Evolutionary conservation across 75 land plant species (phyloP).

Genomic region (Adiantum capillusveneris): DNA sequence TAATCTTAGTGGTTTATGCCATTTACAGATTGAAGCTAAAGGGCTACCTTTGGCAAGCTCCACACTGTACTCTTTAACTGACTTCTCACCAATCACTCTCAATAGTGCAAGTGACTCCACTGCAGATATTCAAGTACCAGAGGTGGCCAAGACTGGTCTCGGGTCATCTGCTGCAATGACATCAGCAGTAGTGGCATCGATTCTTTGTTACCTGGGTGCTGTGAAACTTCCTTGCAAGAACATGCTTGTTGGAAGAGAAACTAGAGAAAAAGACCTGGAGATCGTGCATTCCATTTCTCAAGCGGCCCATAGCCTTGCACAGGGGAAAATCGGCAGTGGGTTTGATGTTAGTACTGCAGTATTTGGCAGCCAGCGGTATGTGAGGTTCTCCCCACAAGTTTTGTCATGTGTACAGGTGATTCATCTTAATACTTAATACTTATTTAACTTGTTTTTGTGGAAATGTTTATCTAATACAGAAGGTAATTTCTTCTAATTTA

Average conservation of each 20-base stretch:
- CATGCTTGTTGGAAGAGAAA: slow-evolving; percentile 7
- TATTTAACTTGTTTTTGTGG: too few species aligned
- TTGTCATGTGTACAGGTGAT: slow-evolving; percentile 69
- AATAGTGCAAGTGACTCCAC: slow-evolving; percentile 35
- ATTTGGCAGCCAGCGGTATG: slow-evolving; percentile 94
- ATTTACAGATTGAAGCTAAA: slow-evolving; percentile 69
- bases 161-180: slow-evolving; percentile 99
- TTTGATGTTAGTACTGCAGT: slow-evolving; percentile 99
- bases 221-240: slow-evolving; percentile 40
- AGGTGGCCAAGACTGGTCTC: slow-evolving; percentile 95
- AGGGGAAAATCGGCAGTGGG: slow-evolving; percentile 97
- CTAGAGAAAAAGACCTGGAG: slow-evolving; percentile 34
- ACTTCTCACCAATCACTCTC: slow-evolving; percentile 70
- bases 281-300: slow-evolving; percentile 77
- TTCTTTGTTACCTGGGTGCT: slow-evolving; percentile 81
- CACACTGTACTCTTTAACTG: slow-evolving; percentile 63
- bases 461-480: too few species aligned
- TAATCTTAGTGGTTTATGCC: too few species aligned
- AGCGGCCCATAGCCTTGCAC: slow-evolving; percentile 94
- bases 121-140: slow-evolving; percentile 49
- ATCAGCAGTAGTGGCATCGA: slow-evolving; percentile 76
- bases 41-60: slow-evolving; percentile 68
- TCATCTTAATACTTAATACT: not conserved
- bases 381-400: slow-evolving; percentile 82
- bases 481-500: too few species aligned